A percentile compares a stretch with the other conserved stretches of the same genome.
These are phyloP conservation scores for Elaeagnus macrophylla DNA, from an alignment of 306 rosid species.

Conservation along the genomic window DNA sequence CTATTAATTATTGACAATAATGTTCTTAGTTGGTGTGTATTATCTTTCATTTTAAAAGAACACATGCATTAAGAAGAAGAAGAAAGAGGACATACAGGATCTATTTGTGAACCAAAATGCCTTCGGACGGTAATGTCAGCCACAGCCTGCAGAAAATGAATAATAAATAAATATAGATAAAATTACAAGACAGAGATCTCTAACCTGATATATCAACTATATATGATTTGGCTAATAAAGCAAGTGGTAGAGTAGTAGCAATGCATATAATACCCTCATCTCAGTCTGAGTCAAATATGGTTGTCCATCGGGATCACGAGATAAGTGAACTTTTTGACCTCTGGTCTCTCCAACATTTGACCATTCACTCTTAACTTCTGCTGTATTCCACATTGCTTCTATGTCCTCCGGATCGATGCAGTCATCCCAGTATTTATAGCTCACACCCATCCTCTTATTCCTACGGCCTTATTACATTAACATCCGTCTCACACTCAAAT, in stretches of 20 bases:
- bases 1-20: no score
- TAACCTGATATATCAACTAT: no score
- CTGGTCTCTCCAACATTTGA: slow-evolving; percentile 65
- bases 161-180: slow-evolving; percentile 6
- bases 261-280: slow-evolving; percentile 49
- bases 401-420: slow-evolving; percentile 55
- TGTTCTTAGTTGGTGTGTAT: no score
- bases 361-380: slow-evolving; percentile 72
- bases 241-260: neutral
- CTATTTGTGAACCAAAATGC: slow-evolving; percentile 48
- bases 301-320: slow-evolving; percentile 92
- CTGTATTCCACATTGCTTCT: slow-evolving; percentile 71
- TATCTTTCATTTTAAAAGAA: no score
- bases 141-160: slow-evolving; percentile 61
- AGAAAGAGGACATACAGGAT: slow-evolving; percentile 45
- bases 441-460: slow-evolving; percentile 36
- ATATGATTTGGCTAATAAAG: no score
- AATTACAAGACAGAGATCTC: no score
- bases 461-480: slow-evolving; percentile 9
- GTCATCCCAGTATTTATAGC: slow-evolving; percentile 69
- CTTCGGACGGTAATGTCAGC: slow-evolving; percentile 44
- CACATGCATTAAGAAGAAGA: no score
- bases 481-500: slow-evolving; percentile 23
- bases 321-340: slow-evolving; percentile 63
- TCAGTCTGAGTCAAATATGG: slow-evolving; percentile 81